Evolutionary conservation across 2,329 filamentous ascomycete genomes (phyloP).

Genomic region (Cladosporium velox): DNA sequence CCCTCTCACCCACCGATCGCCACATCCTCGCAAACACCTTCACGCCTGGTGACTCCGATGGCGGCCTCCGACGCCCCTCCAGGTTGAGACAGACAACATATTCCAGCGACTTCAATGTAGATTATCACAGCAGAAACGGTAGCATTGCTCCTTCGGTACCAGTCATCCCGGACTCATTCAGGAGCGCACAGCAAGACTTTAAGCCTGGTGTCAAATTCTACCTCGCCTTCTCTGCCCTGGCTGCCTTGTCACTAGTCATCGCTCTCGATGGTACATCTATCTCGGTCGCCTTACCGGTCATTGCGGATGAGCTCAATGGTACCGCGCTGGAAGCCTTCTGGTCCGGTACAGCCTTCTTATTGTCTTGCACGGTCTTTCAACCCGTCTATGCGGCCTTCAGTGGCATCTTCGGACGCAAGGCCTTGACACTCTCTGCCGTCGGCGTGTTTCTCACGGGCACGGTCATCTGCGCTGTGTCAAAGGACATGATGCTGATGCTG

Average conservation of each 20-base stretch:
- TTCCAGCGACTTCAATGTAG: background rate
- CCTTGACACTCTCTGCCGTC: constrained; percentile 44
- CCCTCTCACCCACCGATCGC: background rate
- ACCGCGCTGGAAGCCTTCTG: constrained; percentile 48
- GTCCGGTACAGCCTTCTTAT: constrained; percentile 53
- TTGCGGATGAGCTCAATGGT: constrained; percentile 36
- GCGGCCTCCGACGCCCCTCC: background rate
- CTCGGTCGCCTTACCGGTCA: constrained; percentile 2
- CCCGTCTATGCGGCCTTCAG: constrained; percentile 47
- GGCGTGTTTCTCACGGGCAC: constrained; percentile 52
- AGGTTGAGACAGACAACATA: background rate
- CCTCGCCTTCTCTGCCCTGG: background rate
- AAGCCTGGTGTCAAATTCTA: constrained; percentile 2
- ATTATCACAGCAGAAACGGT: background rate
- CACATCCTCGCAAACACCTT: background rate
- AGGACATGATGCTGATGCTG: constrained; percentile 43
- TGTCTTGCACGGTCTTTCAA: constrained; percentile 47
- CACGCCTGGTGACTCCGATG: background rate
- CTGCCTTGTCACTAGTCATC: background rate
- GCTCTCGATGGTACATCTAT: constrained; percentile 2
- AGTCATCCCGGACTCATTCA: background rate
- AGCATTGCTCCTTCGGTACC: background rate
- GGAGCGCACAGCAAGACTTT: background rate
- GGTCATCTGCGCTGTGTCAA: constrained; percentile 45
- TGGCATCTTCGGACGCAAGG: constrained; percentile 52